A percentile compares a stretch with the other conserved stretches of the same genome.
Evolutionary conservation across 2,329 filamentous ascomycete genomes (phyloP).

Genomic region (Dactylellina haptotyla): DNA sequence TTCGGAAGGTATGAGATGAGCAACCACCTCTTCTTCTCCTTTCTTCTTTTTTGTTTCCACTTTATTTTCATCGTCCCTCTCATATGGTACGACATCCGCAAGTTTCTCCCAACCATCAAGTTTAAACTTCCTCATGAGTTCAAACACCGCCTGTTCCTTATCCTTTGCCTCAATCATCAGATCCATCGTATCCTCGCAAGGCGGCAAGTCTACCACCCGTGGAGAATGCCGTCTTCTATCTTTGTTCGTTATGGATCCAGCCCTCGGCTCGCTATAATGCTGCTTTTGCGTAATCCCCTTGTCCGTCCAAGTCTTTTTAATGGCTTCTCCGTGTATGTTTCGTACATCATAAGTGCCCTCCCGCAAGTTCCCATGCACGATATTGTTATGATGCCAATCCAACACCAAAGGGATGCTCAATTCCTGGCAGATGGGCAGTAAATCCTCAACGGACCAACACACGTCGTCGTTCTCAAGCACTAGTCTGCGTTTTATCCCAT

Average conservation of each 20-base stretch:
- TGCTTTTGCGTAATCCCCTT: slow-evolving; percentile 93
- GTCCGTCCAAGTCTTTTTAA: slow-evolving; percentile 81
- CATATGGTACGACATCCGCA: slow-evolving; percentile 73
- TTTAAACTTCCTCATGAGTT: slow-evolving; percentile 87
- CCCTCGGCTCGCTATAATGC: slow-evolving; percentile 88
- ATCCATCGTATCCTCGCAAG: slow-evolving; percentile 84
- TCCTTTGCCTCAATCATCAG: slow-evolving; percentile 99
- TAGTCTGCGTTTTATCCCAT: slow-evolving; percentile 78
- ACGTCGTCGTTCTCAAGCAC: slow-evolving; percentile 97
- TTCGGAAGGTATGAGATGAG: slow-evolving; percentile 68
- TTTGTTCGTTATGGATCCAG: slow-evolving; percentile 78
- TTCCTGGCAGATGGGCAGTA: slow-evolving; percentile 89
- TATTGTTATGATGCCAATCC: slow-evolving; percentile 96
- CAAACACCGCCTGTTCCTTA: slow-evolving; percentile 95
- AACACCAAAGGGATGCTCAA: slow-evolving; percentile 92
- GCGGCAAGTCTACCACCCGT: slow-evolving; percentile 80
- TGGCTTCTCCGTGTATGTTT: slow-evolving; percentile 74
- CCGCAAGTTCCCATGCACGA: slow-evolving; percentile 78
- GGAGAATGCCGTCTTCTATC: slow-evolving; percentile 87
- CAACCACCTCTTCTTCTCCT: slow-evolving; percentile 61
- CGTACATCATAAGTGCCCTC: slow-evolving; percentile 88
- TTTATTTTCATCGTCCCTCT: slow-evolving; percentile 78
- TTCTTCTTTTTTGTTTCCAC: slow-evolving; percentile 63
- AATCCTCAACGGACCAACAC: slow-evolving; percentile 88
- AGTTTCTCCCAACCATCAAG: slow-evolving; percentile 77